phyloP scores from a whole-genome alignment of 2,329 filamentous ascomycete genomes.

The Corynespora cassiicola region DNA sequence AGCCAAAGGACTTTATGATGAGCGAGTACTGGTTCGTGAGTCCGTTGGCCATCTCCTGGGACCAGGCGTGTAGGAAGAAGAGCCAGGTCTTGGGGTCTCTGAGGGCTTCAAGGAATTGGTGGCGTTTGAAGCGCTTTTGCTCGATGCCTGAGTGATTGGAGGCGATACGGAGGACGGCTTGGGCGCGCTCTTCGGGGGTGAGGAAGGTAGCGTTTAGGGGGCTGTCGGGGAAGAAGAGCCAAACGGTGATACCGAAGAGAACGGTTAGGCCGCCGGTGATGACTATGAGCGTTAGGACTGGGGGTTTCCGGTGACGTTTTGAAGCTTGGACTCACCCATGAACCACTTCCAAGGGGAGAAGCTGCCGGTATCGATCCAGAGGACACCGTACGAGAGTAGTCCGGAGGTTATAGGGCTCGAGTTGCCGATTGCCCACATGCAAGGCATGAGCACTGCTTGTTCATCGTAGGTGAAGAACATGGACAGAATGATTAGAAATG shows the following conservation, averaged over 20 bases:
- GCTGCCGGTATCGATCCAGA: slow-evolving; percentile 42
- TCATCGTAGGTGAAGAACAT: slow-evolving; percentile 45
- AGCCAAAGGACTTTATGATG: slow-evolving; percentile 44
- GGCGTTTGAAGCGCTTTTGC: slow-evolving; percentile 51
- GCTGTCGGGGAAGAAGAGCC: slow-evolving; percentile 45
- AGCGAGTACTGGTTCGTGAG: slow-evolving; percentile 30
- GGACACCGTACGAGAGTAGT: slow-evolving; percentile 37
- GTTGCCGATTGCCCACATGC: slow-evolving; percentile 51
- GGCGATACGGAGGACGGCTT: slow-evolving; percentile 33
- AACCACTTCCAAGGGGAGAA: slow-evolving; percentile 50
- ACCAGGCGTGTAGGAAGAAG: slow-evolving; percentile 33
- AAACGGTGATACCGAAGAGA: slow-evolving; percentile 43
- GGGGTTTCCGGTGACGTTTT: no score
- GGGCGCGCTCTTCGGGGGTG: slow-evolving; percentile 36
- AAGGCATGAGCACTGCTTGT: slow-evolving; percentile 41
- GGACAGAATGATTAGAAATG: slow-evolving; percentile 53
- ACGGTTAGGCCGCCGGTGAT: slow-evolving; percentile 45
- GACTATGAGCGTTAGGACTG: slow-evolving; percentile 13
- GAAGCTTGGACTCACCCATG: slow-evolving; percentile 44
- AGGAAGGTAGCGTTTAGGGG: slow-evolving; percentile 42
- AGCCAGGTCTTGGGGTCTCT: slow-evolving; percentile 47
- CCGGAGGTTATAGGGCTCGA: slow-evolving; percentile 41
- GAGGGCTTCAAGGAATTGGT: slow-evolving; percentile 51
- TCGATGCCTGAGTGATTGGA: slow-evolving; percentile 56
- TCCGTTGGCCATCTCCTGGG: slow-evolving; percentile 37